A percentile compares a stretch with the other conserved stretches of the same genome.
These are phyloP conservation scores for Hordeum marinum DNA, from an alignment of 176 grass and related monocot species.

Conservation along the genomic window DNA sequence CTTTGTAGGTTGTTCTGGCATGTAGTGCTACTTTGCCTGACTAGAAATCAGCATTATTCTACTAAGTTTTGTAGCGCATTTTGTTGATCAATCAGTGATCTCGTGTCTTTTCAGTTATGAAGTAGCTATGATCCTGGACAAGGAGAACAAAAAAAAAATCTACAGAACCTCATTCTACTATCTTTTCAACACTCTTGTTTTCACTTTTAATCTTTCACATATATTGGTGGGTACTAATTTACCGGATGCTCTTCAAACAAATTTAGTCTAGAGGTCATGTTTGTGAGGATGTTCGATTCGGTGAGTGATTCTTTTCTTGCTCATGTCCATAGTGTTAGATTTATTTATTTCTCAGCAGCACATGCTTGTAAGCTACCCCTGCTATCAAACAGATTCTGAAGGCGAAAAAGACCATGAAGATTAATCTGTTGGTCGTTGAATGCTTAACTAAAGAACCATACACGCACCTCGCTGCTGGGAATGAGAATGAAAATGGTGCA, in stretches of 20 bases:
- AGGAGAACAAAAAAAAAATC: constrained; percentile 27
- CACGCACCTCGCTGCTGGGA: not conserved
- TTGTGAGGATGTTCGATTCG: constrained; percentile 75
- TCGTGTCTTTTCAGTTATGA: constrained; percentile 51
- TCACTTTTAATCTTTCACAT: constrained; percentile 75
- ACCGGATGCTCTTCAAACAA: constrained; percentile 72
- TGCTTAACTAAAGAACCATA: constrained; percentile 1
- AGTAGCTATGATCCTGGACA: constrained; percentile 56
- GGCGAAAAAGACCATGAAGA: constrained; percentile 68
- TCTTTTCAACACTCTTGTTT: constrained; percentile 69
- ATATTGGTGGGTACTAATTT: constrained; percentile 83
- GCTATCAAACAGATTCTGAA: constrained; percentile 71
- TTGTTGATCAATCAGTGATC: not conserved
- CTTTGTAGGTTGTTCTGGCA: not conserved
- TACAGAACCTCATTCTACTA: constrained; percentile 74
- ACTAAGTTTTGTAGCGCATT: not conserved
- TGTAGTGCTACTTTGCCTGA: constrained; percentile 2
- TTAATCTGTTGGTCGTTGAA: constrained; percentile 1
- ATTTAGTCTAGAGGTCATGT: constrained; percentile 57
- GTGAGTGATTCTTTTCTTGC: constrained; percentile 26
- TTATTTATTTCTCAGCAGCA: not conserved
- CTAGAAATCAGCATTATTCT: not conserved
- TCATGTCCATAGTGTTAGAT: not conserved
- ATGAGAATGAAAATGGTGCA: no score
- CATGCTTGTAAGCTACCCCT: not conserved